phyloP scores from a whole-genome alignment of 1,139 yeast genomes.

The Kazachstania sp. region DNA sequence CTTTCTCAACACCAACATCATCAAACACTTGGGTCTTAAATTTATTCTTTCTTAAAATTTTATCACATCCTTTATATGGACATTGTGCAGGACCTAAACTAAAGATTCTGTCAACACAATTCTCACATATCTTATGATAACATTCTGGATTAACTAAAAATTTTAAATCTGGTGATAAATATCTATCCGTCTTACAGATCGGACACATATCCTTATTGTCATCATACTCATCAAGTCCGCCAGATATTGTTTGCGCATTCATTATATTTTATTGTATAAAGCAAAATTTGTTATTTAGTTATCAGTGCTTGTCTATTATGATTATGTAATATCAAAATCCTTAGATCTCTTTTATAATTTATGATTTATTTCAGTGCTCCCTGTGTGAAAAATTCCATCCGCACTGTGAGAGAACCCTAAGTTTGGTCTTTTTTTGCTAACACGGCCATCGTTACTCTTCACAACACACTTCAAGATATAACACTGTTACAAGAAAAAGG shows the following conservation, averaged over 20 bases:
- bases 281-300: not conserved
- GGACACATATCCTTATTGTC: slow-evolving; percentile 78
- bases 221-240: slow-evolving; percentile 15
- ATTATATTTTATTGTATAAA: not conserved
- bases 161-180: slow-evolving; percentile 86
- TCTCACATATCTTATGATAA: slow-evolving; percentile 93
- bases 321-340: not conserved
- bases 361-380: too few species aligned
- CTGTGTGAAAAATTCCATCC: too few species aligned
- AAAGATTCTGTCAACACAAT: slow-evolving; percentile 91
- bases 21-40: slow-evolving; percentile 90
- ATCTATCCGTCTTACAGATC: slow-evolving; percentile 91
- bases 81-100: slow-evolving; percentile 95
- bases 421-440: too few species aligned
- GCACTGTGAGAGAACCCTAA: too few species aligned
- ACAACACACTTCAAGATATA: too few species aligned
- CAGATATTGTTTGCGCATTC: slow-evolving; percentile 2
- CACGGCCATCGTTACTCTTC: too few species aligned
- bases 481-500: too few species aligned
- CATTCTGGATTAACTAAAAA: slow-evolving; percentile 94
- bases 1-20: slow-evolving; percentile 81
- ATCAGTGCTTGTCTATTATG: not conserved
- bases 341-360: not conserved
- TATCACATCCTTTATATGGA: slow-evolving; percentile 88
- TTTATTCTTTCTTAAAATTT: slow-evolving; percentile 74